Evolutionary conservation across 2,329 filamentous ascomycete species (phyloP).

Genomic region (Aspergillus latus): DNA sequence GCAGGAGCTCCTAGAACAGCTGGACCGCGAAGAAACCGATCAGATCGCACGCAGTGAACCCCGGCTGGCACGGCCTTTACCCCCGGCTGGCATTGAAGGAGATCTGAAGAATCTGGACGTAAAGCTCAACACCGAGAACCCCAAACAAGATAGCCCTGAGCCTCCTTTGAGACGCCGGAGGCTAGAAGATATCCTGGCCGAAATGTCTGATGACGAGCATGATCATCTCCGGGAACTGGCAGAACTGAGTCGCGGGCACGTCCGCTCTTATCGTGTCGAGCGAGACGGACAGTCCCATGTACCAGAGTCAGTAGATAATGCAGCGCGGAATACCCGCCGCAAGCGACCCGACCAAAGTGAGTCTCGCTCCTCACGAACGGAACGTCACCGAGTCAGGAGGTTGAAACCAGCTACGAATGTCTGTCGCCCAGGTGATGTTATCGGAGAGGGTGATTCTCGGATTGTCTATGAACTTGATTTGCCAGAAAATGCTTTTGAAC

Average conservation of each 20-base stretch:
- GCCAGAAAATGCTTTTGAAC: conserved; percentile 61
- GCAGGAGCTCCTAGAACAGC: conserved; percentile 56
- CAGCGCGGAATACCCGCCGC: conserved; percentile 29
- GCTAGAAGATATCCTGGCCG: conserved; percentile 16
- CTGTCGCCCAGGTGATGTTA: conserved; percentile 52
- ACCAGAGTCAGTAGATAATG: conserved; percentile 15
- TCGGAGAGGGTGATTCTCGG: conserved; percentile 79
- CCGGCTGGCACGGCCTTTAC: conserved; percentile 19
- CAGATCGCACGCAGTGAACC: conserved; percentile 30
- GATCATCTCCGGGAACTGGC: conserved; percentile 23
- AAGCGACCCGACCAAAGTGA: conserved; percentile 26
- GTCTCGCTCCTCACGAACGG: conserved; percentile 12
- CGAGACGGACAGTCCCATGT: not conserved
- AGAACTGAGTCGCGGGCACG: conserved; percentile 17
- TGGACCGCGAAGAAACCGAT: conserved; percentile 44
- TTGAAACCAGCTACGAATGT: conserved; percentile 24
- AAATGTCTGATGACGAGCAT: conserved; percentile 20
- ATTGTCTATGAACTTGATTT: conserved; percentile 71
- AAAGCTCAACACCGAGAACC: conserved; percentile 17
- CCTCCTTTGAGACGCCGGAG: conserved; percentile 9
- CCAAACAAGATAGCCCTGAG: conserved; percentile 15
- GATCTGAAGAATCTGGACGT: conserved; percentile 38
- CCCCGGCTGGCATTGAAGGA: conserved; percentile 35
- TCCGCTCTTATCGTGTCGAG: conserved; percentile 18
- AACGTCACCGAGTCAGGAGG: conserved; percentile 23